A percentile compares a stretch with the other conserved stretches of the same genome.
Conservation (phyloP, 2,329 filamentous ascomycete species). For the Arachnomyces sp. region DNA sequence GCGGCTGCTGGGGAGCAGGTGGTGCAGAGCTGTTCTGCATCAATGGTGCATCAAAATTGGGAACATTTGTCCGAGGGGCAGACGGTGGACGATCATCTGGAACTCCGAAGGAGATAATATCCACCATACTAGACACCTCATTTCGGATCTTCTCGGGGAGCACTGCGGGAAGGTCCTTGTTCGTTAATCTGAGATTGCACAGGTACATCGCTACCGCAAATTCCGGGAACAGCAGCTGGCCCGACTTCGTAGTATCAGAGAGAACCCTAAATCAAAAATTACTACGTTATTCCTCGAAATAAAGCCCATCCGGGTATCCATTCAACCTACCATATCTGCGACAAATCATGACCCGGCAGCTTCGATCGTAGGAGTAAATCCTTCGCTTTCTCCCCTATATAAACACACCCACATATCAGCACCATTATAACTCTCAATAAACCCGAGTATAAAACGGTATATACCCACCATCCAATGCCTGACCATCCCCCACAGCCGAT, state of each 20-base stretch:
- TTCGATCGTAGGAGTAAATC: slow-evolving; percentile 84
- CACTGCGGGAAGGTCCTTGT: slow-evolving; percentile 64
- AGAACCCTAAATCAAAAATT: slow-evolving; percentile 56
- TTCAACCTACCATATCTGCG: slow-evolving; percentile 84
- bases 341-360: slow-evolving; percentile 75
- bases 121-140: slow-evolving; percentile 98
- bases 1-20: slow-evolving; percentile 55
- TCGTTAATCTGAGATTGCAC: slow-evolving; percentile 85
- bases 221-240: slow-evolving; percentile 92
- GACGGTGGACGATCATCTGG: slow-evolving; percentile 58
- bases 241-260: slow-evolving; percentile 90
- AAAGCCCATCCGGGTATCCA: slow-evolving; percentile 6
- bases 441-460: neutral
- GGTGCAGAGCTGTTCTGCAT: slow-evolving; percentile 40
- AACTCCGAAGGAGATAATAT: slow-evolving; percentile 94
- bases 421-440: neutral
- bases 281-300: neutral
- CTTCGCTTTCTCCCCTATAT: slow-evolving; percentile 66
- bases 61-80: slow-evolving; percentile 55
- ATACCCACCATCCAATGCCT: slow-evolving; percentile 65
- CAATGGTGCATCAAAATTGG: slow-evolving; percentile 57
- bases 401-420: slow-evolving; percentile 11
- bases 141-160: slow-evolving; percentile 86
- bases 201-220: slow-evolving; percentile 98
- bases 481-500: slow-evolving; percentile 75